A percentile compares a stretch with the other conserved stretches of the same genome.
Evolutionary conservation across 805 yeast genomes (phyloP).

Genomic region (Yamadazyma tumulicola): DNA sequence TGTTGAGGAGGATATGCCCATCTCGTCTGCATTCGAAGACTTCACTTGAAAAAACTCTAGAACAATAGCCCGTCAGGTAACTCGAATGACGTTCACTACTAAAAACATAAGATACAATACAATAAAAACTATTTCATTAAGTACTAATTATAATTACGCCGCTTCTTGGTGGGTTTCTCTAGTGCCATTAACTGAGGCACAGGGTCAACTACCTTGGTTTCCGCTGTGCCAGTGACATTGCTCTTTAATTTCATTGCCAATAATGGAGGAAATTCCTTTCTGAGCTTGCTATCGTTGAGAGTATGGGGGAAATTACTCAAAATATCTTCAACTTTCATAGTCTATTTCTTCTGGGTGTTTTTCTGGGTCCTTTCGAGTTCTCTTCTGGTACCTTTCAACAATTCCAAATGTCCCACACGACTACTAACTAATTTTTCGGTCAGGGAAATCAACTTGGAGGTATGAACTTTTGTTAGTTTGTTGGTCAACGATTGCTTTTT

Average conservation of each 20-base stretch:
- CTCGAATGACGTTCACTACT: too few species aligned
- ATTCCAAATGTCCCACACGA: constrained; percentile 90
- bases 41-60: too few species aligned
- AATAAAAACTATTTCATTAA: too few species aligned
- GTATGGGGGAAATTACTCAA: constrained; percentile 18
- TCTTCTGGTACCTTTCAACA: constrained; percentile 87
- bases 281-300: constrained; percentile 14
- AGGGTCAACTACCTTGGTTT: constrained; percentile 4
- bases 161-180: constrained; percentile 4
- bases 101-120: too few species aligned
- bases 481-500: constrained; percentile 55
- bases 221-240: constrained; percentile 3
- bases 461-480: constrained; percentile 56
- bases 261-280: constrained; percentile 4
- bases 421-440: constrained; percentile 87
- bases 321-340: constrained; percentile 10
- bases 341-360: constrained; percentile 14
- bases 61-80: too few species aligned
- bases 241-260: constrained; percentile 3
- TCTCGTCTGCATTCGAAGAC: too few species aligned
- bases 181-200: constrained; percentile 14
- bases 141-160: constrained; percentile 5
- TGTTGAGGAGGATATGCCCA: too few species aligned
- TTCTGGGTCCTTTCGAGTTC: constrained; percentile 64
- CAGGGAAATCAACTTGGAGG: constrained; percentile 48